Base-by-base conservation (phyloP, 2,329 filamentous ascomycete genomes). In the Penicillium crustosum region DNA sequence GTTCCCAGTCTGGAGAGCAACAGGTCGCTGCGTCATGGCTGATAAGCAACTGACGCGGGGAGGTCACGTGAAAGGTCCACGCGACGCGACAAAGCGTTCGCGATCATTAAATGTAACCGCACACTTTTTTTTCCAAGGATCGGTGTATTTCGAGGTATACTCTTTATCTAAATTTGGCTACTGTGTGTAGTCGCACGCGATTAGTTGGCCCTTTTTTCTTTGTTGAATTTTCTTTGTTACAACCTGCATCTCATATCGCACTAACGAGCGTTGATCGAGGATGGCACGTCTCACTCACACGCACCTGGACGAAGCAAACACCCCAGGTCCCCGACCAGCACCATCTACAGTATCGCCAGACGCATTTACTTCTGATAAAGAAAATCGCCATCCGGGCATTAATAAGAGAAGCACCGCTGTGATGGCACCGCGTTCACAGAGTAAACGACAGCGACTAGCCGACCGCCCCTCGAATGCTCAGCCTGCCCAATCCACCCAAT, bases 321-420 rank as follows among this genome's bases (percentile, higher is more conserved):
- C 58, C 10, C 38, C 33, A 47, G 50, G 41, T 39, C 42, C 60
- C 41, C 65, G 55, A 45, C 58, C 69, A 44, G 66, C 67, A 25
- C 70, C 75, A 10, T 74, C 70, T 45, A 66, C 68, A 27, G 70
- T 74, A 10, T 74, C 78, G 19, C 65, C 71, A 10, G 39, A 36
- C 23, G 66, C 67, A 13, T 70, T 71, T 36, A 75, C 70, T 1
- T 82, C 81, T 6, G 80, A 83, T 63, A 83, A 82, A 65, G 81
- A 83, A 58, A 83, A 83, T 60, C 66, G 61, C 6, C 60, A 61
- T 42, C 64, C 68, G 25, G 54, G 33, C n/a, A 68, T 68, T 17
- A 84, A 83, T 63, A 77, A 79, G 57, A 81, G 56, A 44, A 43
- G 41, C 0, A 53, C 10, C 9, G 7, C 35, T 23, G 47, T 49